These are phyloP conservation scores for Taphrina flavorubra DNA, from an alignment of 1,139 yeast genomes.

Conservation along the genomic window DNA sequence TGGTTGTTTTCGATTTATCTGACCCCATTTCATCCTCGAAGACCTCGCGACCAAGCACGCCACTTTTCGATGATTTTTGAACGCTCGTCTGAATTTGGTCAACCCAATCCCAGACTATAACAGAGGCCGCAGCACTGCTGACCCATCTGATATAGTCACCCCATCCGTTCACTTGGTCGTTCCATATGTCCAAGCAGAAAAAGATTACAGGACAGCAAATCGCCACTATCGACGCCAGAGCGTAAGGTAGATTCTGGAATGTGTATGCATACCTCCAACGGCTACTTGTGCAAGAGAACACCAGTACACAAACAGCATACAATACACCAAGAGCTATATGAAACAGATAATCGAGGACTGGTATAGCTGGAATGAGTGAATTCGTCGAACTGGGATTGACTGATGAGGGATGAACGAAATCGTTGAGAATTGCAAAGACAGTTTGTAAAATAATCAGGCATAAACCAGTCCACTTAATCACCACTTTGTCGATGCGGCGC, in stretches of 20 bases:
- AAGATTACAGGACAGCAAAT: slow-evolving; percentile 72
- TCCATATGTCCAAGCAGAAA: slow-evolving; percentile 77
- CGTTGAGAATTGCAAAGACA: slow-evolving; percentile 46
- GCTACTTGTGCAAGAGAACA: slow-evolving; percentile 64
- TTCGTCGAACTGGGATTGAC: slow-evolving; percentile 29
- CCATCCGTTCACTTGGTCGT: slow-evolving; percentile 71
- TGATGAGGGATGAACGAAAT: slow-evolving; percentile 44
- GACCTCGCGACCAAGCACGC: slow-evolving; percentile 78
- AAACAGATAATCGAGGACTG: slow-evolving; percentile 78
- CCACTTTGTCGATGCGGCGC: slow-evolving; percentile 71
- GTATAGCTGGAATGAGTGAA: slow-evolving; percentile 57
- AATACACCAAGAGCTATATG: slow-evolving; percentile 75
- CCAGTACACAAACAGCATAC: slow-evolving; percentile 70
- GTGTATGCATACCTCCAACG: slow-evolving; percentile 59
- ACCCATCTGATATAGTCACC: slow-evolving; percentile 78
- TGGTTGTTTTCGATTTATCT: slow-evolving; percentile 43
- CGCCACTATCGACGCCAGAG: slow-evolving; percentile 64
- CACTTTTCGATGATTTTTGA: slow-evolving; percentile 72
- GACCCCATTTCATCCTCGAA: slow-evolving; percentile 65
- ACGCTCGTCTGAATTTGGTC: slow-evolving; percentile 68
- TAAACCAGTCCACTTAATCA: slow-evolving; percentile 68
- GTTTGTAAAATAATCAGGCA: slow-evolving; percentile 57
- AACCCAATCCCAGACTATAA: slow-evolving; percentile 88
- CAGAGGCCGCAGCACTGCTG: slow-evolving; percentile 52
- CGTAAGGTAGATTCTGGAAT: slow-evolving; percentile 59